Conservation (phyloP, 108 stramenopile species). For the Fistulifera pelliculosa region DNA sequence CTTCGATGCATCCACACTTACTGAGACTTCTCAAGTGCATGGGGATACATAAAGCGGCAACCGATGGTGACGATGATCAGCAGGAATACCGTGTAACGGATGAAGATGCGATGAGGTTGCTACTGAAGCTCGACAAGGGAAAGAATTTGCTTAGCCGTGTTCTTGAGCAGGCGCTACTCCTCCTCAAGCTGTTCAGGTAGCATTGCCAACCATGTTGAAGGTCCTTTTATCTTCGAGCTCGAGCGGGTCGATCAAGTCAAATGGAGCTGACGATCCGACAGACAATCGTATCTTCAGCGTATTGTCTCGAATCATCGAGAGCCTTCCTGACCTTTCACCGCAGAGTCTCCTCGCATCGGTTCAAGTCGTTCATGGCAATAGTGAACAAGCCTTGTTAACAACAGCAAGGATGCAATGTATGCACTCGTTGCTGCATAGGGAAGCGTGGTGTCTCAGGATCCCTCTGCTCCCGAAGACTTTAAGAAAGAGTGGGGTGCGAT, state of each 20-base stretch:
- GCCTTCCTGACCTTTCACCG: constrained; percentile 29
- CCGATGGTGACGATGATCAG: constrained; percentile 14
- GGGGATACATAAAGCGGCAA: constrained; percentile 36
- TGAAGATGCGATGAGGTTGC: constrained; percentile 23
- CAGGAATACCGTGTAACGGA: constrained; percentile 15
- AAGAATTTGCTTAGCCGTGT: constrained; percentile 49
- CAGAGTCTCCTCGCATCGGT: constrained; percentile 34
- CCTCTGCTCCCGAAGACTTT: too few species aligned
- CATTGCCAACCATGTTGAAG: constrained; percentile 45
- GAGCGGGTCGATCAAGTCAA: neutral
- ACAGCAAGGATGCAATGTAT: constrained; percentile 53
- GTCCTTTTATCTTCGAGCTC: constrained; percentile 14
- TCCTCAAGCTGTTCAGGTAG: constrained; percentile 48
- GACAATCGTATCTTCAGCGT: constrained; percentile 54
- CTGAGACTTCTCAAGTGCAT: constrained; percentile 58
- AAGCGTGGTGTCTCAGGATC: constrained; percentile 8
- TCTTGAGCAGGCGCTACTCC: constrained; percentile 73
- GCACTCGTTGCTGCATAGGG: constrained; percentile 63
- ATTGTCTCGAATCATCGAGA: constrained; percentile 42
- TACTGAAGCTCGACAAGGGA: constrained; percentile 64
- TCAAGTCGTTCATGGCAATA: constrained; percentile 22
- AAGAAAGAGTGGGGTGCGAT: too few species aligned
- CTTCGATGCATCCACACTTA: constrained; percentile 56
- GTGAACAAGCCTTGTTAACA: constrained; percentile 19
- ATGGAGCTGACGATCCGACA: constrained; percentile 12